Percentiles rank a stretch among this genome's conserved stretches.
Conservation (phyloP, 208 protist species). For the Angomonas deanei region DNA sequence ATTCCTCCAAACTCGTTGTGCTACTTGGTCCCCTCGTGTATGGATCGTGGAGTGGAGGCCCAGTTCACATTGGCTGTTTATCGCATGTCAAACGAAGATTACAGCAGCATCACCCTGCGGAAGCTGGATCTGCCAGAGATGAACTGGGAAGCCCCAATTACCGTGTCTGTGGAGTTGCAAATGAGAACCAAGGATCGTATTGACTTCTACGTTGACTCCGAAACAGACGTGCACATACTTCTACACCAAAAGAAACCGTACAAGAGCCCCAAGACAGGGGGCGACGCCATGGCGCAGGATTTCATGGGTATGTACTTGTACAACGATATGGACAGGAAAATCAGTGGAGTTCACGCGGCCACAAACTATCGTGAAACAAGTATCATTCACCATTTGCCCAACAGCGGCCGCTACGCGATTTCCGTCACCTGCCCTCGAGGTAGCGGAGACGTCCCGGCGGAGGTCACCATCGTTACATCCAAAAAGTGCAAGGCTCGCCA, state of each 20-base stretch:
- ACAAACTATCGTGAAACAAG: conserved; percentile 61
- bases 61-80: conserved; percentile 41
- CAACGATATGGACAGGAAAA: conserved; percentile 33
- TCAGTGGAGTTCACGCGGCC: conserved; percentile 32
- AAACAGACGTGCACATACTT: conserved; percentile 48
- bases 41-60: conserved; percentile 22
- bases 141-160: conserved; percentile 28
- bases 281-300: conserved; percentile 48
- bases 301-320: conserved; percentile 55
- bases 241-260: conserved; percentile 38
- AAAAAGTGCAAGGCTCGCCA: conserved; percentile 9
- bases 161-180: conserved; percentile 26
- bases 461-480: conserved; percentile 30
- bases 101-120: conserved; percentile 30
- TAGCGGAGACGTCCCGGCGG: conserved; percentile 22
- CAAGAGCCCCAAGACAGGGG: conserved; percentile 25
- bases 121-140: conserved; percentile 32
- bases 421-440: conserved; percentile 43
- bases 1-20: conserved; percentile 40
- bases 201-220: conserved; percentile 46
- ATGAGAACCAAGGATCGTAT: conserved; percentile 42
- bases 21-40: conserved; percentile 42
- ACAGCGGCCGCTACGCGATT: conserved; percentile 40
- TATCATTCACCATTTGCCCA: conserved; percentile 31
- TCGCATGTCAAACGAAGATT: conserved; percentile 20